Base-by-base conservation (phyloP, 1,139 yeast species). In the Debaryomyces singareniensis region DNA sequence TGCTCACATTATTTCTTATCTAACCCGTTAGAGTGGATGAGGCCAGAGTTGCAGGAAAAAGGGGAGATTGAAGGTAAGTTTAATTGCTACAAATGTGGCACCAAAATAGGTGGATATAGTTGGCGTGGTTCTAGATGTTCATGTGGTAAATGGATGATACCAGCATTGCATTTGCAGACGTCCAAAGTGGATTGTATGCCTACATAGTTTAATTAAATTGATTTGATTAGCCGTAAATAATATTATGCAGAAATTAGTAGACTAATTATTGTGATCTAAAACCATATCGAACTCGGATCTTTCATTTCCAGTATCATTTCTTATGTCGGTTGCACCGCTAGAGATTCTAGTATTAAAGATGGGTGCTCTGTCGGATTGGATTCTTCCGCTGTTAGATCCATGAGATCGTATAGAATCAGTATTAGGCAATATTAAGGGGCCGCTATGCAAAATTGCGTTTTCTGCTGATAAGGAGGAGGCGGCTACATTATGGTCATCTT, bases 101-200 rank as follows among this genome's bases (percentile, higher is more conserved):
- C 83, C n/a, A 82, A 81, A 54, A 72, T 81, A 2, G 98, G 98
- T 4, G 89, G 87, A 0, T 91, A 87, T 50, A 77, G 81, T 39
- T 91, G 99, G 99, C 84, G 79, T 49, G 99, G 99, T 0, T 77
- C 89, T 4, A 66, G 94, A 42, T 91, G 99, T 52, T 78, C 94
- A 34, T 91, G 99, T 57, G 96, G 97, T 2, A 75, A 75, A 44
- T 91, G 99, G 99, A 79, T 91, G 65, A 72, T 86, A 4, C 98
- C 99, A 0, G 95, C 95, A 2, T 71, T 93, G 37, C 87, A 84
- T 51, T 53, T 91, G 29, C 91, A 80, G 51, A 63, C 79, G 24
- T 80, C 89, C 3, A 83, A 85, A 50, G 91, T 85, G 4, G 96
- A 89, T 49, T 75, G 72, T 36, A 67, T 83, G 31, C 21, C 21